Conservation (phyloP, 2,329 filamentous ascomycete species). For the Dothistroma septosporum region DNA sequence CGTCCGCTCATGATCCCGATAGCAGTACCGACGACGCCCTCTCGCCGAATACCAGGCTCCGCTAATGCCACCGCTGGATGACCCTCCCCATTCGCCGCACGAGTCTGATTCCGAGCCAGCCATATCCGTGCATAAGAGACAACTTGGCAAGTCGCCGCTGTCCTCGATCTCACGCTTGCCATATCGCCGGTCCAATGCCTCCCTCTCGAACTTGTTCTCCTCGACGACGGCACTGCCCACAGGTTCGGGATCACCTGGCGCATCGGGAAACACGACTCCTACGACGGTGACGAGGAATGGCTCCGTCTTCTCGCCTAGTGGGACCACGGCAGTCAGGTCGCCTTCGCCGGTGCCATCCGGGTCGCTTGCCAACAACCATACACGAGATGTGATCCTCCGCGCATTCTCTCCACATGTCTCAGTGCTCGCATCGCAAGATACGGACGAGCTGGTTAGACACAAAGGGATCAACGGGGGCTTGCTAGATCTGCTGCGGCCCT, state of each 20-base stretch:
- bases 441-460: slow-evolving; percentile 69
- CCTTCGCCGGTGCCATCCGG: slow-evolving; percentile 40
- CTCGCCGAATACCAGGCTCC: slow-evolving; percentile 20
- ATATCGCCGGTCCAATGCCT: slow-evolving; percentile 51
- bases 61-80: slow-evolving; percentile 64
- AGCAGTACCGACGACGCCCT: slow-evolving; percentile 3
- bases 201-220: slow-evolving; percentile 51
- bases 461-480: slow-evolving; percentile 84
- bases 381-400: slow-evolving; percentile 65
- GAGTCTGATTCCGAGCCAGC: slow-evolving; percentile 65
- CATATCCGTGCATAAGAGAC: slow-evolving; percentile 57
- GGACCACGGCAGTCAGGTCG: slow-evolving; percentile 36
- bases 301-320: slow-evolving; percentile 44
- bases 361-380: slow-evolving; percentile 46
- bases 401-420: slow-evolving; percentile 87
- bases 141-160: slow-evolving; percentile 50
- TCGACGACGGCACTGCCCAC: slow-evolving; percentile 46
- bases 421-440: slow-evolving; percentile 81
- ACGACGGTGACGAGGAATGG: slow-evolving; percentile 32
- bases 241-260: slow-evolving; percentile 33
- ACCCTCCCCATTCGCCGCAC: slow-evolving; percentile 63
- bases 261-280: slow-evolving; percentile 43
- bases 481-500: slow-evolving; percentile 81
- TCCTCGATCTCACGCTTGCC: slow-evolving; percentile 56
- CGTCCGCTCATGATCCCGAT: slow-evolving; percentile 6